These are phyloP conservation scores for Moringa oleifera DNA, from an alignment of 345 rosid genomes.

Conservation along the genomic window DNA sequence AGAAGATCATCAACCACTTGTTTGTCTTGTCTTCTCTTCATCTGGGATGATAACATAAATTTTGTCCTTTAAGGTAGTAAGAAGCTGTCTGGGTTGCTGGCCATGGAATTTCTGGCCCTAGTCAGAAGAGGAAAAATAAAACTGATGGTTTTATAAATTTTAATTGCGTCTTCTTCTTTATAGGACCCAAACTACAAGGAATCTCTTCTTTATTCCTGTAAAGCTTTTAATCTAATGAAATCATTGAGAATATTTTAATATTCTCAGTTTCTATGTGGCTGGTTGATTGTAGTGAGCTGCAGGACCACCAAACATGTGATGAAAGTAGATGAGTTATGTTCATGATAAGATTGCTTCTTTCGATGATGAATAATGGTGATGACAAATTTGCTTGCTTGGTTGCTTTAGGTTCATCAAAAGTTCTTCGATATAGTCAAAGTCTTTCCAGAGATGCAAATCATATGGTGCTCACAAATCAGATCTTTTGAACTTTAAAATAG, in stretches of 20 bases:
- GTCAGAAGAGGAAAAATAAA: constrained; percentile 1
- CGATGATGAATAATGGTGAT: too few relatives aligned
- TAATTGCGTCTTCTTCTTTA: constrained; percentile 20
- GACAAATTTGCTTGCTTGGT: too few relatives aligned
- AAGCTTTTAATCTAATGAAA: constrained; percentile 19
- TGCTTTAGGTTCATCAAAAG: too few relatives aligned
- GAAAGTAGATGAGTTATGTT: not conserved
- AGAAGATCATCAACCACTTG: constrained; percentile 23
- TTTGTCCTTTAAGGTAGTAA: constrained; percentile 16
- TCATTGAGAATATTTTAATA: constrained; percentile 5
- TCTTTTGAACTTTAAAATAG: too few relatives aligned
- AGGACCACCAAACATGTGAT: not conserved
- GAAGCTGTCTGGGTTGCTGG: constrained; percentile 15
- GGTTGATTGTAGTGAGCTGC: not conserved
- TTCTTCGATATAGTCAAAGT: too few relatives aligned
- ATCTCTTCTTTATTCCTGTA: constrained; percentile 29
- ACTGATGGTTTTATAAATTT: constrained; percentile 14
- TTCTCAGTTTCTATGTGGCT: not conserved
- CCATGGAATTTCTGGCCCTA: constrained; percentile 12
- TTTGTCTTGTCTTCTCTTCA: constrained; percentile 29
- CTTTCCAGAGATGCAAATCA: too few relatives aligned
- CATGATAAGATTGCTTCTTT: not conserved
- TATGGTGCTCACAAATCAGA: too few relatives aligned
- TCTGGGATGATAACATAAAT: constrained; percentile 29
- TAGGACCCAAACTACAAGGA: constrained; percentile 17